phyloP scores from a whole-genome alignment of 768 basidiomycete genomes.

The Lepiota venenata region DNA sequence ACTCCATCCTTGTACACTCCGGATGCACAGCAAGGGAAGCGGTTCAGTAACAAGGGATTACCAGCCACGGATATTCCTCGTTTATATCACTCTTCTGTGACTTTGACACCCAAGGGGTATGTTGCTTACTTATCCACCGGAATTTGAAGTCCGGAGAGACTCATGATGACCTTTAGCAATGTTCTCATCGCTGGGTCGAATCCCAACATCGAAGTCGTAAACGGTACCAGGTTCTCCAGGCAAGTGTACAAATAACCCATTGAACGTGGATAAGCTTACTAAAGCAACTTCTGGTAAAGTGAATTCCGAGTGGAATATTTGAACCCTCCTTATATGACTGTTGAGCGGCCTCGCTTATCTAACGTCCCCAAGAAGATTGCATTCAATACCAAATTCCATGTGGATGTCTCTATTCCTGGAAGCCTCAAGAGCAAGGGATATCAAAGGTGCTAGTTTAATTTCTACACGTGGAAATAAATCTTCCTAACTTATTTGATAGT shows the following conservation, averaged over 20 bases:
- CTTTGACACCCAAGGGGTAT: conserved; percentile 53
- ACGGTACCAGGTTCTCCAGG: conserved; percentile 25
- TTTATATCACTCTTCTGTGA: conserved; percentile 61
- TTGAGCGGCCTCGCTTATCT: conserved; percentile 25
- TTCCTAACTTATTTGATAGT: conserved; percentile 19
- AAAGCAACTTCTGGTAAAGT: background rate
- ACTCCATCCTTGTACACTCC: conserved; percentile 50
- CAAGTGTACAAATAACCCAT: background rate
- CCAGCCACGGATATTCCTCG: conserved; percentile 43
- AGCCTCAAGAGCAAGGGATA: conserved; percentile 18
- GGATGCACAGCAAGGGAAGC: conserved; percentile 34
- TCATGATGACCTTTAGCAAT: conserved; percentile 16
- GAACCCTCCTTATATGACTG: too few relatives aligned
- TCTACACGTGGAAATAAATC: background rate
- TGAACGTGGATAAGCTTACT: background rate
- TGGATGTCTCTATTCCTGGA: conserved; percentile 26
- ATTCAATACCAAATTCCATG: conserved; percentile 28
- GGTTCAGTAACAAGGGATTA: conserved; percentile 45
- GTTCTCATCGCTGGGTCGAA: conserved; percentile 40
- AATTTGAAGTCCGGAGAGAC: conserved; percentile 11
- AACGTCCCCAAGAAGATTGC: conserved; percentile 29
- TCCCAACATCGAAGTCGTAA: conserved; percentile 33
- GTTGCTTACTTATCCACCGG: conserved; percentile 20
- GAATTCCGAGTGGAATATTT: too few relatives aligned
- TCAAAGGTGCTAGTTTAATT: conserved; percentile 22